These are phyloP conservation scores for Echinochloa phyllopogon DNA, from an alignment of 176 grass and related monocot species.

Conservation along the genomic window DNA sequence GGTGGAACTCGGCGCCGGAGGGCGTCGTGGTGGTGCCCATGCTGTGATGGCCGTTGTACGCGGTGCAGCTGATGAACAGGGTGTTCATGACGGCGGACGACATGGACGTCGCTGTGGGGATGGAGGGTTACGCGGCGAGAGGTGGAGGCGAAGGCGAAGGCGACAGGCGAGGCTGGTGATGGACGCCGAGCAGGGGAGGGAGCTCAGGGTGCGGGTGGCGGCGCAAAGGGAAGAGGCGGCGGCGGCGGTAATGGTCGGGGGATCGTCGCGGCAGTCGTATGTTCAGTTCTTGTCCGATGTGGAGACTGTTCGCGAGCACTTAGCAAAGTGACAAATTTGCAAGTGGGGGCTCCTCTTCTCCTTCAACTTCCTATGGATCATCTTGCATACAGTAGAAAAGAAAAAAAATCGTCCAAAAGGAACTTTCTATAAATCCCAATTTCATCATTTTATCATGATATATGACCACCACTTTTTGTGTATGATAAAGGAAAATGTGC, in stretches of 20 bases:
- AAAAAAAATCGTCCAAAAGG: too few relatives aligned
- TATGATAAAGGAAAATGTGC: too few relatives aligned
- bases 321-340: not conserved
- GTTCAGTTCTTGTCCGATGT: not conserved
- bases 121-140: not conserved
- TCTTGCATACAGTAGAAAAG: too few relatives aligned
- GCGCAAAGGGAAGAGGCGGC: not conserved
- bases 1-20: constrained; percentile 51
- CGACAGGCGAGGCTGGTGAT: not conserved
- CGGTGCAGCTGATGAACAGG: constrained; percentile 46
- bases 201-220: not conserved
- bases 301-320: not conserved
- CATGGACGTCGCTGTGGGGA: not conserved
- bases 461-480: too few relatives aligned
- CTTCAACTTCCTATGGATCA: not conserved
- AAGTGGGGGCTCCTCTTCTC: not conserved
- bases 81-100: not conserved
- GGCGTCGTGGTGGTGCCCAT: constrained; percentile 27
- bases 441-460: too few relatives aligned
- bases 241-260: not conserved
- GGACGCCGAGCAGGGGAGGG: not conserved
- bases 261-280: not conserved
- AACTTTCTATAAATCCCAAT: too few relatives aligned
- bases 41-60: constrained; percentile 48
- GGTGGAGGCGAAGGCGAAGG: not conserved